Evolutionary conservation across 179 eudicot species (phyloP).

Genomic region (Beta macrorhiza): DNA sequence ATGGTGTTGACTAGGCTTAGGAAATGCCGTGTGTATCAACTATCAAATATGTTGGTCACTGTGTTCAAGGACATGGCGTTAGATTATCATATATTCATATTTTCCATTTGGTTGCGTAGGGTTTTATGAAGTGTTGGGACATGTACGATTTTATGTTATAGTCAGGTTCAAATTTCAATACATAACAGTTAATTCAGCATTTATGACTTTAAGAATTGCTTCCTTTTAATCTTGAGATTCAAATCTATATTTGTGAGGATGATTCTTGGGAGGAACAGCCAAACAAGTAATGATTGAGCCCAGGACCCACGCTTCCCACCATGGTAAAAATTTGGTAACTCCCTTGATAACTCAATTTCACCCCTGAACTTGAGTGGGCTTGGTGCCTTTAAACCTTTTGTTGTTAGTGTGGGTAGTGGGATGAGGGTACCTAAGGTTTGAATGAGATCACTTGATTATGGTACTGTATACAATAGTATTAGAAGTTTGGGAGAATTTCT

Average conservation of each 20-base stretch:
- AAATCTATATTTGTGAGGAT: neutral
- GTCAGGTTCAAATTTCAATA: neutral
- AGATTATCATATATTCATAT: neutral
- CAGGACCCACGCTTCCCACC: neutral
- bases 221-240: neutral
- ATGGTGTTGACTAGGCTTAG: neutral
- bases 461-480: neutral
- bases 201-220: neutral
- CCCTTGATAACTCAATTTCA: neutral
- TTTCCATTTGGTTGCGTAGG: neutral
- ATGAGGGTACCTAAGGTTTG: neutral
- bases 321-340: neutral
- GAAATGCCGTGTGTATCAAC: slow-evolving; percentile 7
- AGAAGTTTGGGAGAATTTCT: neutral
- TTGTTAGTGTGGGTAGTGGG: neutral
- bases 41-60: slow-evolving; percentile 4
- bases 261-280: neutral
- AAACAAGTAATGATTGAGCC: neutral
- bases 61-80: neutral
- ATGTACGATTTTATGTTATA: neutral
- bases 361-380: neutral
- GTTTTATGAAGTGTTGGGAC: neutral
- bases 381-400: neutral
- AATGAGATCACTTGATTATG: neutral
- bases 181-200: neutral